Evolutionary conservation across 2,329 filamentous ascomycete genomes (phyloP).

Genomic region (Leptographium galeiforme): DNA sequence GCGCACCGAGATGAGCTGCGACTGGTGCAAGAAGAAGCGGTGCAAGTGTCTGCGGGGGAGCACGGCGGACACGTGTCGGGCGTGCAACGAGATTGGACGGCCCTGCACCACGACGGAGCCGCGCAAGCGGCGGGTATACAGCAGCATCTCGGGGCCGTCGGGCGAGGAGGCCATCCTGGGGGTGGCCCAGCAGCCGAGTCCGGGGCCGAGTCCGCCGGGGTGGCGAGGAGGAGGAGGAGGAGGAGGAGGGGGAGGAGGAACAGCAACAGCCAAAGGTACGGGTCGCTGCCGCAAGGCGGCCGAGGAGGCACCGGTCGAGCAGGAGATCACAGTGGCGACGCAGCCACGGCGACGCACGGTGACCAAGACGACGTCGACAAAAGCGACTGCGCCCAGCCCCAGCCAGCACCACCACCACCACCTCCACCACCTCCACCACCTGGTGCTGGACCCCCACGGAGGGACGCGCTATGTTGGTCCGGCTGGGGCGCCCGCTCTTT

Average conservation of each 20-base stretch:
- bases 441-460: slow-evolving; percentile 6
- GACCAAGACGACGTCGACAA: not conserved
- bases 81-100: slow-evolving; percentile 10
- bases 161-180: no score
- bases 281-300: not conserved
- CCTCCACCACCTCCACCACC: not conserved
- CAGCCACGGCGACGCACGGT: not conserved
- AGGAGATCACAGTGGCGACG: not conserved
- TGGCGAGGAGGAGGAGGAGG: not conserved
- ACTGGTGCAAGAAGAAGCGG: slow-evolving; percentile 13
- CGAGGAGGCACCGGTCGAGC: not conserved
- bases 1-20: slow-evolving; percentile 13
- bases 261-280: not conserved
- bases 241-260: not conserved
- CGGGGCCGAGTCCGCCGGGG: not conserved
- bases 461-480: slow-evolving; percentile 9
- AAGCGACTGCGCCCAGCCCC: not conserved
- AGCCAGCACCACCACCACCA: not conserved
- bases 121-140: slow-evolving; percentile 9
- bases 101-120: slow-evolving; percentile 11
- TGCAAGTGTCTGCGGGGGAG: slow-evolving; percentile 12
- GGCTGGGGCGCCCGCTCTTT: slow-evolving; percentile 9
- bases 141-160: slow-evolving; percentile 2
- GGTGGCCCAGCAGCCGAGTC: not conserved
- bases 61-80: slow-evolving; percentile 10